A percentile compares a stretch with the other conserved stretches of the same genome.
Evolutionary conservation across 2,329 filamentous ascomycete species (phyloP).

Genomic region (Juglanconis juglandina): DNA sequence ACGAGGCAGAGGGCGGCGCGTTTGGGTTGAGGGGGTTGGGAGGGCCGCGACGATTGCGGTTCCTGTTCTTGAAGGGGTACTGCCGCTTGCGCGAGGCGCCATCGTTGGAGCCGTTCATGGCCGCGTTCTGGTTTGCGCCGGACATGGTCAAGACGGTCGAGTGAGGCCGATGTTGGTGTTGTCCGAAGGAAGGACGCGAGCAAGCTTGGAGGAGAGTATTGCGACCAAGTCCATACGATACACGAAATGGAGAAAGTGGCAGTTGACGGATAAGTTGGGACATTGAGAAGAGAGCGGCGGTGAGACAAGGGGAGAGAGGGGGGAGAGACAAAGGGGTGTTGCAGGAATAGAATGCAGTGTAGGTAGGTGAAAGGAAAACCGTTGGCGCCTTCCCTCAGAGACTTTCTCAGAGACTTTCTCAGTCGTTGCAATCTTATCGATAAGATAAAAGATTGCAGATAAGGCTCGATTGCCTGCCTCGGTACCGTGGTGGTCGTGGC

Average conservation of each 20-base stretch:
- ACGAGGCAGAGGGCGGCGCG: background rate
- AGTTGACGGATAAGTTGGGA: no score
- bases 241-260: no score
- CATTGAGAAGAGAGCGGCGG: no score
- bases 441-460: background rate
- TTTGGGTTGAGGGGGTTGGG: background rate
- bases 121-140: background rate
- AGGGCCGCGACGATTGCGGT: constrained; percentile 1
- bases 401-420: background rate
- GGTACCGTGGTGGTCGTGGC: no score
- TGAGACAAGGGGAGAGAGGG: no score
- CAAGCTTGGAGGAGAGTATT: background rate
- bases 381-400: no score
- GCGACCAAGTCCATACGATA: background rate
- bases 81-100: constrained; percentile 3
- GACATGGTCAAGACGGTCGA: constrained; percentile 6
- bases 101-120: background rate
- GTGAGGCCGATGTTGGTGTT: background rate
- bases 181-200: no score
- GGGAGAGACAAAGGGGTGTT: no score
- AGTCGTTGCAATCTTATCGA: background rate
- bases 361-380: no score
- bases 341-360: no score
- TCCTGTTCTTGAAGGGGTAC: constrained; percentile 3
- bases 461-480: background rate